These are phyloP conservation scores for Suillus decipiens DNA, from an alignment of 768 basidiomycete species.

Conservation along the genomic window DNA sequence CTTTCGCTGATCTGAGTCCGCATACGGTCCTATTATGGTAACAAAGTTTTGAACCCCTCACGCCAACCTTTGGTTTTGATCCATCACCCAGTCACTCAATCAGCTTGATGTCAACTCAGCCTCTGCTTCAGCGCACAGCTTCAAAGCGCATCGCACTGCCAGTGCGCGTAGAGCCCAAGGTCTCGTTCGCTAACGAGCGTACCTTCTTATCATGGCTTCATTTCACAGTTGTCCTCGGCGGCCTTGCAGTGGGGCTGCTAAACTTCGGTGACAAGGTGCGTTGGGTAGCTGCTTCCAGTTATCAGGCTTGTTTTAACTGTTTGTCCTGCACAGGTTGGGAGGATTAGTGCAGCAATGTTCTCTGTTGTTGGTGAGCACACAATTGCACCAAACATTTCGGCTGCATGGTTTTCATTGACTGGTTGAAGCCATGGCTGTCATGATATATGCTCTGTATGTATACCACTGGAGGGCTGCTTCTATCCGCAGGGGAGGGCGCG, in stretches of 20 bases:
- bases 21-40: neutral
- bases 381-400: neutral
- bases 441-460: constrained; percentile 93
- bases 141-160: constrained; percentile 95
- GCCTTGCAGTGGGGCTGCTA: constrained; percentile 90
- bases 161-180: constrained; percentile 91
- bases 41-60: constrained; percentile 2
- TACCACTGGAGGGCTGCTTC: constrained; percentile 97
- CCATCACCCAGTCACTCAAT: neutral
- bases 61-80: neutral
- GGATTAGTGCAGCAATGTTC: constrained; percentile 96
- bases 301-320: constrained; percentile 4
- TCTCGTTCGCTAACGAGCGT: constrained; percentile 92
- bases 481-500: constrained; percentile 87
- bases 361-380: constrained; percentile 80
- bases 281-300: constrained; percentile 1
- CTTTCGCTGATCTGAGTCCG: neutral
- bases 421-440: constrained; percentile 85
- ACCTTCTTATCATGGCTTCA: constrained; percentile 99
- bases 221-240: constrained; percentile 96
- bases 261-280: constrained; percentile 96
- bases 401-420: constrained; percentile 15
- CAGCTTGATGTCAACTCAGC: constrained; percentile 88
- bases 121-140: constrained; percentile 92
- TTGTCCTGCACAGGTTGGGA: constrained; percentile 65